Base-by-base conservation (phyloP, 164 flowering plant genomes). In the Aristolochia contorta region DNA sequence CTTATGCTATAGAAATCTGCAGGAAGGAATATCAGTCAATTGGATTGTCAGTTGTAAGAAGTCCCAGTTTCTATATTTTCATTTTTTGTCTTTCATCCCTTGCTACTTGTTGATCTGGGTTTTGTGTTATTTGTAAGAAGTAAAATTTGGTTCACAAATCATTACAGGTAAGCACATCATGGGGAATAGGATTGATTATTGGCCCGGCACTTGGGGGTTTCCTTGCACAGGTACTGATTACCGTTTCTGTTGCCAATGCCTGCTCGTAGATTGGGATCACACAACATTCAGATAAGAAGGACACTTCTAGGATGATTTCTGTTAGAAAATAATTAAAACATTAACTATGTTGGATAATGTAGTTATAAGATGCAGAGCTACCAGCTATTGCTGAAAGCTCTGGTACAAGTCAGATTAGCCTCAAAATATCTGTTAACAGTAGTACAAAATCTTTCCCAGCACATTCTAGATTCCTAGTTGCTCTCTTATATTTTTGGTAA, bases 1-100 rank as follows among this genome's bases (percentile, higher is more conserved):
- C 90, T 55, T 90, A 87, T 75, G 84, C 83, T 51, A 22, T 67
- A 22, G 97, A 90, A 78, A 59, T 83, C 64, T 79, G 81, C 59
- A 73, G 84, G 19, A 65, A 75, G 15, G 95, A 84, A 61, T 54
- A 90, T 67, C 87, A 76, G 71, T 82, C 91, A 46, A 50, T 90
- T 49, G 92, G 75, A 61, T 33, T 82, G 66, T 83, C 95, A 66
- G 52, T 82, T 23, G 95, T 90, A 70, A 79, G 88, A 41, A 24
- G 15, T 22, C 32, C 57, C 16, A 22, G 19, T 22, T 52, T 5
- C 43, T 6, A 12, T 27, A 23, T n/a, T 30, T 13, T 47, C 13
- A 15, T 48, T 3, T 22, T 22, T 20, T 13, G 10, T 18, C 9
- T 12, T 63, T 10, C 21, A 19, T 27, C 19, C 15, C 47, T 55